Evolutionary conservation across 768 basidiomycete genomes (phyloP).

Genomic region (Suillus subaureus): DNA sequence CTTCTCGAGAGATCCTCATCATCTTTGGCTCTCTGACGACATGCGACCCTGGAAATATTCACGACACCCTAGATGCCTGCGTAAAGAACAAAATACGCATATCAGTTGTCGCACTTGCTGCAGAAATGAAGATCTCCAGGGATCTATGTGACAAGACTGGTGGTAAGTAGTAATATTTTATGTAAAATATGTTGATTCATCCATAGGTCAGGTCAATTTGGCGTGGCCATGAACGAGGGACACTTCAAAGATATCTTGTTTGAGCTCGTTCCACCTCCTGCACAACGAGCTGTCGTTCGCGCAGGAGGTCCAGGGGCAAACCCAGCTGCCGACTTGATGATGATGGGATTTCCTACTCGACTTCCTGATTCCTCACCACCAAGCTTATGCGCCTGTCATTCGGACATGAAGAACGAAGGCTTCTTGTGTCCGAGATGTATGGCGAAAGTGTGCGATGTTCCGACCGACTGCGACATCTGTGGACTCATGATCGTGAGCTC

Average conservation of each 20-base stretch:
- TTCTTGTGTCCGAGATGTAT: conserved; percentile 95
- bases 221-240: conserved; percentile 97
- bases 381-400: conserved; percentile 92
- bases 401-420: conserved; percentile 87
- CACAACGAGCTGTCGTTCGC: conserved; percentile 62
- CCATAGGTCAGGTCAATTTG: conserved; percentile 68
- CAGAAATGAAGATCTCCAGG: conserved; percentile 98
- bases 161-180: conserved; percentile 48
- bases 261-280: conserved; percentile 94
- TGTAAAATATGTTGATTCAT: conserved; percentile 3
- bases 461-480: conserved; percentile 97
- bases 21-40: conserved; percentile 96
- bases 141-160: conserved; percentile 91
- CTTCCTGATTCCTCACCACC: conserved; percentile 82
- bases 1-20: conserved; percentile 92
- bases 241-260: conserved; percentile 96
- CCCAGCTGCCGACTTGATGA: conserved; percentile 88
- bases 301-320: conserved; percentile 50
- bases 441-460: conserved; percentile 94
- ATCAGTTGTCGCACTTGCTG: conserved; percentile 91
- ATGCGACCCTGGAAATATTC: conserved; percentile 96
- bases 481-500: conserved; percentile 98
- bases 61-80: conserved; percentile 88
- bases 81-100: conserved; percentile 85
- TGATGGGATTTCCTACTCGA: conserved; percentile 98